Percentiles rank a stretch among this genome's conserved stretches.
These are phyloP conservation scores for Microdochium bolleyi DNA, from an alignment of 2,329 filamentous ascomycete species.

Conservation along the genomic window DNA sequence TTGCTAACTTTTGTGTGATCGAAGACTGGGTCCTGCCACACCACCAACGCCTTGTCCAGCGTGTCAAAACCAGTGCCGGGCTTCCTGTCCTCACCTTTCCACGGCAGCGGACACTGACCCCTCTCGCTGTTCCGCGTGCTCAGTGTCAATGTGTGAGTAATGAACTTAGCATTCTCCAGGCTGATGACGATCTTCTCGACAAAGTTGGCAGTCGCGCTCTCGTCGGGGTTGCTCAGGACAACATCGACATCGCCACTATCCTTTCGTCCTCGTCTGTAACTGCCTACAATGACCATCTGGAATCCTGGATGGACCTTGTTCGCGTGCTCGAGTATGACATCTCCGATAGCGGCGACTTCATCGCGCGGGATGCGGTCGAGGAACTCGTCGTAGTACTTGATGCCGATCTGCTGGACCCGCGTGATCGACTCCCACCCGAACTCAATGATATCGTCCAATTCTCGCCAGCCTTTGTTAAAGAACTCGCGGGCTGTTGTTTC, in stretches of 20 bases:
- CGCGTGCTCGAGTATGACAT: conserved; percentile 58
- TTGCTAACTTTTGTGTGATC: conserved; percentile 31
- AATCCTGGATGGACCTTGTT: conserved; percentile 48
- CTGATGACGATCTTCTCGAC: conserved; percentile 61
- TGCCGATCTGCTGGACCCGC: conserved; percentile 82
- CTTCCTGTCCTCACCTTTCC: conserved; percentile 35
- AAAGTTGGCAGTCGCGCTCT: conserved; percentile 60
- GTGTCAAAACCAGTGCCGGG: conserved; percentile 68
- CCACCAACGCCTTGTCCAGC: conserved; percentile 84
- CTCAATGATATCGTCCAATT: conserved; percentile 80
- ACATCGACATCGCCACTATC: conserved; percentile 78
- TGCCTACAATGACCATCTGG: conserved; percentile 61
- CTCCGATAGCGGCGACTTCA: conserved; percentile 66
- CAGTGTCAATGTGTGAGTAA: conserved; percentile 75
- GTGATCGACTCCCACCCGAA: conserved; percentile 68
- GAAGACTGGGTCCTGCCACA: conserved; percentile 70
- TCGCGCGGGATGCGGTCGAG: conserved; percentile 58
- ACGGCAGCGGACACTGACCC: conserved; percentile 52
- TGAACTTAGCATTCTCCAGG: conserved; percentile 60
- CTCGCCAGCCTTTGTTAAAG: conserved; percentile 70
- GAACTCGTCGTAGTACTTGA: conserved; percentile 92
- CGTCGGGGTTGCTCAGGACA: conserved; percentile 71
- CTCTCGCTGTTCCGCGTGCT: conserved; percentile 64
- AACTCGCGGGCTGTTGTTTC: conserved; percentile 75
- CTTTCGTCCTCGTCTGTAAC: conserved; percentile 71